Percentiles rank a stretch among this genome's conserved stretches.
Conservation (phyloP, 225 moss, liverwort and hornwort genomes). For the Climacium dendroides region DNA sequence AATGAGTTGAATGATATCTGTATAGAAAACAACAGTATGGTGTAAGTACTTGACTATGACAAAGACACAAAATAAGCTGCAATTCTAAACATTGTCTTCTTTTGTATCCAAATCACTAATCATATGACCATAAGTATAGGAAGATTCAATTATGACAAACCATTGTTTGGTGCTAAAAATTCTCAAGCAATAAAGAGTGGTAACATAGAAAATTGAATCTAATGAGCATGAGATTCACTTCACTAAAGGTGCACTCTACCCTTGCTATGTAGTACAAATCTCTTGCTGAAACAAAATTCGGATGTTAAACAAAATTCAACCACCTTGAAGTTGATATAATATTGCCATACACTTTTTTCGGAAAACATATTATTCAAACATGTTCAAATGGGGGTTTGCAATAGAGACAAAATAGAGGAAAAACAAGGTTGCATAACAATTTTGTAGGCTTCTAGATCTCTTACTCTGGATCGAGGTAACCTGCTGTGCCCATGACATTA, state of each 20-base stretch:
- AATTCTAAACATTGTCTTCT: no score
- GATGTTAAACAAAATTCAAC: neutral
- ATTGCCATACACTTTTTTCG: neutral
- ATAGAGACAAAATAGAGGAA: neutral
- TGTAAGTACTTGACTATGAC: neutral
- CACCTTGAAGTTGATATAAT: neutral
- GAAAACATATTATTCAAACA: neutral
- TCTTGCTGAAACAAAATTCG: neutral
- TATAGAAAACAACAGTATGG: rapidly evolving
- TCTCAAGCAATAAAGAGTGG: neutral
- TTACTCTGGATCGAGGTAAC: neutral
- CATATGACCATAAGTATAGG: no score
- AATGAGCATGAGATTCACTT: neutral
- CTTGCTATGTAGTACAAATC: neutral
- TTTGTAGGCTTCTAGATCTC: neutral
- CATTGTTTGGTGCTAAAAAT: neutral
- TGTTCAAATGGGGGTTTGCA: neutral
- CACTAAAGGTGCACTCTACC: neutral
- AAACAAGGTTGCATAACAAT: neutral
- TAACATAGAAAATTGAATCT: no score
- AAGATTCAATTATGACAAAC: neutral
- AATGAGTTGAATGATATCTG: neutral
- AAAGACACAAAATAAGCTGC: neutral
- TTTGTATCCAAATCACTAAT: neutral
- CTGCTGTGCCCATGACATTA: neutral